These are phyloP conservation scores for Epichloe coenophiala DNA, from an alignment of 2,329 filamentous ascomycete genomes.

Conservation along the genomic window DNA sequence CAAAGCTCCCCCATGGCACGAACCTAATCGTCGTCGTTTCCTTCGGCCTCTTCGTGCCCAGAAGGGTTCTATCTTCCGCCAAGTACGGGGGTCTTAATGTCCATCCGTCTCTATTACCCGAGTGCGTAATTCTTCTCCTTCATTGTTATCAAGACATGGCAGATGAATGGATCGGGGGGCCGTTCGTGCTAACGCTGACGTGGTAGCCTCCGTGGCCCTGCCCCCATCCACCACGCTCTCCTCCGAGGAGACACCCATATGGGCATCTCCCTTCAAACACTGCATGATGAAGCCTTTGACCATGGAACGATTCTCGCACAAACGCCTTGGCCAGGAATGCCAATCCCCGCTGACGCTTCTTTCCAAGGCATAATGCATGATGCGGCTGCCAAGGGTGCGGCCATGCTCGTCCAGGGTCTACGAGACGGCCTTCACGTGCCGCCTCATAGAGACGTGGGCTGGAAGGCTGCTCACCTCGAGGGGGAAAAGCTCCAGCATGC, in stretches of 20 bases:
- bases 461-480: conserved; percentile 7
- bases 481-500: conserved; percentile 35
- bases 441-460: conserved; percentile 31
- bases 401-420: conserved; percentile 57
- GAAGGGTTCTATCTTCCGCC: conserved; percentile 53
- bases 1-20: conserved; percentile 42
- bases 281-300: conserved; percentile 67
- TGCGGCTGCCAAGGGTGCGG: conserved; percentile 51
- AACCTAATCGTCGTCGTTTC: conserved; percentile 87
- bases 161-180: too few species aligned
- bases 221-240: conserved; percentile 77
- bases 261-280: conserved; percentile 76
- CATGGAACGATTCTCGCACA: conserved; percentile 64
- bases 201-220: conserved; percentile 62
- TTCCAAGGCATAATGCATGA: conserved; percentile 26
- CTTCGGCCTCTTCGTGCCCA: conserved; percentile 81
- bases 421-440: conserved; percentile 49
- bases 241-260: conserved; percentile 46
- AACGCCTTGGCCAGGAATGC: conserved; percentile 44
- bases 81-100: conserved; percentile 90
- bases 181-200: neutral
- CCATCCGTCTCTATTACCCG: conserved; percentile 80
- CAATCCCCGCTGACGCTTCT: conserved; percentile 30
- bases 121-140: conserved; percentile 33
- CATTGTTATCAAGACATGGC: too few species aligned